These are phyloP conservation scores for Russula ochroleuca DNA, from an alignment of 768 basidiomycete species.

Conservation along the genomic window DNA sequence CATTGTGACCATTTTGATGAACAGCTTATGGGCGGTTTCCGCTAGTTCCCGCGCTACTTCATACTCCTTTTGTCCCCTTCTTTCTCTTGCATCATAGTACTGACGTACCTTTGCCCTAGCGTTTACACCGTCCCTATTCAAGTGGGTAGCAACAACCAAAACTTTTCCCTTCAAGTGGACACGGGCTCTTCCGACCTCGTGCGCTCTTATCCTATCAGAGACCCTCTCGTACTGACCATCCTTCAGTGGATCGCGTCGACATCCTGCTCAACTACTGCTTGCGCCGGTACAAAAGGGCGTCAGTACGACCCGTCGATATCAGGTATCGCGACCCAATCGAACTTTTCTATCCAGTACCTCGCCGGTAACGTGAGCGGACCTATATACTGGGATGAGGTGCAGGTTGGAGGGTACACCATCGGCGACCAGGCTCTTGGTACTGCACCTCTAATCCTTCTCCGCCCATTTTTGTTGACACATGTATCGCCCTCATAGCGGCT, in stretches of 20 bases:
- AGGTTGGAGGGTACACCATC: slow-evolving; percentile 61
- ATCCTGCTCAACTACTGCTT: slow-evolving; percentile 54
- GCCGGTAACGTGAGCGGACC: slow-evolving; percentile 56
- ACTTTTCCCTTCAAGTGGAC: slow-evolving; percentile 66
- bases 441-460: slow-evolving; percentile 21
- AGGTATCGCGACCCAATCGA: slow-evolving; percentile 36
- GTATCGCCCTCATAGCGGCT: slow-evolving; percentile 46
- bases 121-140: slow-evolving; percentile 59
- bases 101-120: slow-evolving; percentile 36
- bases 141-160: slow-evolving; percentile 48
- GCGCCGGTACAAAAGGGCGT: slow-evolving; percentile 43
- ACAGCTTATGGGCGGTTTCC: neutral
- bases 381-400: slow-evolving; percentile 64
- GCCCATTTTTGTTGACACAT: neutral
- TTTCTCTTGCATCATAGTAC: neutral
- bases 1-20: neutral
- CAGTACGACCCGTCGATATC: slow-evolving; percentile 56
- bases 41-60: neutral
- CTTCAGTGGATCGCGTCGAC: slow-evolving; percentile 70
- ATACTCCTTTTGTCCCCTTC: neutral
- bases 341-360: slow-evolving; percentile 56
- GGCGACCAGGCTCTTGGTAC: slow-evolving; percentile 66
- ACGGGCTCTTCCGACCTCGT: slow-evolving; percentile 82
- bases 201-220: slow-evolving; percentile 29
- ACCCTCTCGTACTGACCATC: neutral